phyloP scores from a whole-genome alignment of 805 yeast species.

The Hagleromyces aurorensis region DNA sequence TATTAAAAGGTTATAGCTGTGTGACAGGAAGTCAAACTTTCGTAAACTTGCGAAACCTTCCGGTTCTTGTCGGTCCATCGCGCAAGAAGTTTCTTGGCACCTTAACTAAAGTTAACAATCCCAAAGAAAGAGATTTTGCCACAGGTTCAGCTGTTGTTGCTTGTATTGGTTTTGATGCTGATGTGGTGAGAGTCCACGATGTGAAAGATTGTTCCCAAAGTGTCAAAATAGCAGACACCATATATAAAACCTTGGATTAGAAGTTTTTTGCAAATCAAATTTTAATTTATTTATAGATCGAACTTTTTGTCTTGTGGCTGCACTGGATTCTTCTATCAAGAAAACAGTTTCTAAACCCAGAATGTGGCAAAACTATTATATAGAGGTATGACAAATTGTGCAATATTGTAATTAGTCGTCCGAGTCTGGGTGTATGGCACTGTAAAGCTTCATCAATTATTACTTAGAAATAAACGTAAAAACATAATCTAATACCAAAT shows the following conservation, averaged over 20 bases:
- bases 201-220: constrained; percentile 51
- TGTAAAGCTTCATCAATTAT: no score
- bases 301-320: no score
- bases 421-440: no score
- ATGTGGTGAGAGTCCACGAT: constrained; percentile 86
- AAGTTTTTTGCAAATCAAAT: no score
- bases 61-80: constrained; percentile 79
- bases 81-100: constrained; percentile 82
- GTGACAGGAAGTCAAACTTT: constrained; percentile 16
- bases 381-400: no score
- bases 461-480: no score
- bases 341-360: no score
- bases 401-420: no score
- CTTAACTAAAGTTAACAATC: constrained; percentile 47
- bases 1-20: constrained; percentile 41
- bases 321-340: no score
- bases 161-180: constrained; percentile 63
- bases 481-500: no score
- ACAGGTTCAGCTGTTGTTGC: constrained; percentile 72
- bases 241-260: constrained; percentile 11
- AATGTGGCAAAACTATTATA: no score
- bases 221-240: constrained; percentile 62
- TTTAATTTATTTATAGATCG: no score
- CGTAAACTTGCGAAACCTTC: constrained; percentile 35
- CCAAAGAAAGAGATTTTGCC: constrained; percentile 62